These are phyloP conservation scores for Phytophthora uliginosa DNA, from an alignment of 352 stramenopile genomes.

Conservation along the genomic window DNA sequence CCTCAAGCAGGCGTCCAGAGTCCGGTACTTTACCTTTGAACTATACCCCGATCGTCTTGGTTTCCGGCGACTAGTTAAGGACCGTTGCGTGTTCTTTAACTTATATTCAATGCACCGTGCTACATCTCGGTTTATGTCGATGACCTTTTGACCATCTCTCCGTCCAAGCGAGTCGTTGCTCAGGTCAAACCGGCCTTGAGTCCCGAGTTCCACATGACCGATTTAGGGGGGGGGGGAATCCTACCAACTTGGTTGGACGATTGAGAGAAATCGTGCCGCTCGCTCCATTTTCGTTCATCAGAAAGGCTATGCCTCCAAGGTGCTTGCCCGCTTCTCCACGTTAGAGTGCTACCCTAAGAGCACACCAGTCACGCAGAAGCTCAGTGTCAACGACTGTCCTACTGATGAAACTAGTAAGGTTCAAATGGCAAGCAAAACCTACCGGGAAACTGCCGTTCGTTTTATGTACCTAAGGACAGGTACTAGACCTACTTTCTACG, in stretches of 20 bases:
- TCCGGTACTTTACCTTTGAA: no score
- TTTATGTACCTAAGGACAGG: not conserved
- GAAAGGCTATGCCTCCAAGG: not conserved
- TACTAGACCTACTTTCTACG: not conserved
- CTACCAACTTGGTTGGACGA: not conserved
- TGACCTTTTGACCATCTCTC: slow-evolving; percentile 7
- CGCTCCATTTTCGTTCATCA: not conserved
- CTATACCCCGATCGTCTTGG: no score
- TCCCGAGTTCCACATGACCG: not conserved
- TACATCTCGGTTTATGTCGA: slow-evolving; percentile 10
- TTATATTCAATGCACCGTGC: no score
- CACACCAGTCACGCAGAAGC: not conserved
- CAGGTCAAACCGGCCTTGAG: not conserved
- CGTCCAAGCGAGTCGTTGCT: not conserved
- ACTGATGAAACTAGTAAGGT: not conserved
- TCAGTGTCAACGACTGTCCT: not conserved
- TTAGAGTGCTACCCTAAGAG: not conserved
- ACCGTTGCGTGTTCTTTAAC: no score
- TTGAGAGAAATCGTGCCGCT: no score
- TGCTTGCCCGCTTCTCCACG: not conserved
- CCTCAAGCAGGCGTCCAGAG: no score
- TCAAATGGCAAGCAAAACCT: not conserved
- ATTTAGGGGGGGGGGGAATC: not conserved
- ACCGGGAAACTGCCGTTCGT: not conserved
- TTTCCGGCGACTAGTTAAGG: no score